Percentiles rank a stretch among this genome's conserved stretches.
Conservation (phyloP, 2,329 filamentous ascomycete genomes). For the Talaromyces atroroseus region DNA sequence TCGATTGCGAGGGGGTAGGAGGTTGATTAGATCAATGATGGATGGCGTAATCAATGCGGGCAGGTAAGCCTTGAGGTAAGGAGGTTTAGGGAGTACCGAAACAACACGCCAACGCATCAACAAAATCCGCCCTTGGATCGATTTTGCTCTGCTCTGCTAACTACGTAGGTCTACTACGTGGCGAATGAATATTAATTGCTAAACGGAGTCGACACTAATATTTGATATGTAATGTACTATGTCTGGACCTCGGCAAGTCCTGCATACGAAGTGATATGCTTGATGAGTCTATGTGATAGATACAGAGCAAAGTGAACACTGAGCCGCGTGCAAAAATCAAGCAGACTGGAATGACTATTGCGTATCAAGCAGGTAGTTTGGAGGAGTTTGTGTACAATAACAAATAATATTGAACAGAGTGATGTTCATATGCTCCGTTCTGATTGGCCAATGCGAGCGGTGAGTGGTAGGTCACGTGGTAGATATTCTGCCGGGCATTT, state of each 20-base stretch:
- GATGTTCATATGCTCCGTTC: neutral
- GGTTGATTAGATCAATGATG: neutral
- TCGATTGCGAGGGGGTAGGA: neutral
- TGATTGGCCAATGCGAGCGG: neutral
- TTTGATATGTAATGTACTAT: neutral
- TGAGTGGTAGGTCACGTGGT: neutral
- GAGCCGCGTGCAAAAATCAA: neutral
- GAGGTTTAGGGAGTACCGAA: neutral
- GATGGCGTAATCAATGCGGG: neutral
- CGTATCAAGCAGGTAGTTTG: neutral
- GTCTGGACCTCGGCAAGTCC: neutral
- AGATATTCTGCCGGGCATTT: neutral
- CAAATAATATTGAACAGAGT: too few relatives aligned
- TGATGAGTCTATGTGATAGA: neutral
- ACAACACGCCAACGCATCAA: neutral
- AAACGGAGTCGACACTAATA: neutral
- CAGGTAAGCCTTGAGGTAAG: neutral
- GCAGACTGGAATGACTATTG: neutral
- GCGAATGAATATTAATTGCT: neutral
- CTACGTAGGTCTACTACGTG: neutral
- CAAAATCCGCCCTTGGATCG: neutral
- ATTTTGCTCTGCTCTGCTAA: neutral
- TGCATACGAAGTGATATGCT: neutral
- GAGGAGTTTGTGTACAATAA: too few relatives aligned
- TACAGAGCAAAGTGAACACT: neutral